A percentile compares a stretch with the other conserved stretches of the same genome.
phyloP scores from a whole-genome alignment of 2,329 filamentous ascomycete genomes.

The Fusarium coicis region DNA sequence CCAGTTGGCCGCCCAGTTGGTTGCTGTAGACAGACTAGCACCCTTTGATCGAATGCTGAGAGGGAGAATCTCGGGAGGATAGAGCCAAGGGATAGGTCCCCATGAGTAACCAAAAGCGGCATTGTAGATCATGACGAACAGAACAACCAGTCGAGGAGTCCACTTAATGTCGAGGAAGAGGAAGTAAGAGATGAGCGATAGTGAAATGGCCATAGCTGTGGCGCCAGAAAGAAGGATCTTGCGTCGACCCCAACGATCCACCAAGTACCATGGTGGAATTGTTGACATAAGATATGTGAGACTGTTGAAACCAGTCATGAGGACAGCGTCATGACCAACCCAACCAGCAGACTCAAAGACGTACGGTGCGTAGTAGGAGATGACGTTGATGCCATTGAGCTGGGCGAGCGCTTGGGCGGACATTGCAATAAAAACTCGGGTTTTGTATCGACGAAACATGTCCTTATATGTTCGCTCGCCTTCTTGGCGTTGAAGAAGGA shows the following conservation, averaged over 20 bases:
- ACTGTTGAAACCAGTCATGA: slow-evolving; percentile 97
- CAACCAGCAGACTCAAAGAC: slow-evolving; percentile 98
- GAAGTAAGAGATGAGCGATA: slow-evolving; percentile 94
- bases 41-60: slow-evolving; percentile 97
- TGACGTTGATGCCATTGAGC: slow-evolving; percentile 99
- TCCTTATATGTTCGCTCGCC: slow-evolving; percentile 91
- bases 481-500: slow-evolving; percentile 91
- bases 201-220: slow-evolving; percentile 85
- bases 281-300: slow-evolving; percentile 91
- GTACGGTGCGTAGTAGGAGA: slow-evolving; percentile 96
- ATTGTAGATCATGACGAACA: slow-evolving; percentile 99
- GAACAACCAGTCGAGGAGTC: slow-evolving; percentile 86
- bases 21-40: slow-evolving; percentile 92
- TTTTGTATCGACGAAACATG: slow-evolving; percentile 94
- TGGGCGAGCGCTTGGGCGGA: slow-evolving; percentile 95
- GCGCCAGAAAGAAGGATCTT: slow-evolving; percentile 91
- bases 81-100: slow-evolving; percentile 98
- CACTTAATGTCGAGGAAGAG: slow-evolving; percentile 83
- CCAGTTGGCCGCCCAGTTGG: slow-evolving; percentile 99
- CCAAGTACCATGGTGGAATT: slow-evolving; percentile 96
- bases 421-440: slow-evolving; percentile 98
- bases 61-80: slow-evolving; percentile 97
- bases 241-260: slow-evolving; percentile 90
- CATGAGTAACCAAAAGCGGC: slow-evolving; percentile 94
- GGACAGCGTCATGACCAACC: slow-evolving; percentile 86